A percentile compares a stretch with the other conserved stretches of the same genome.
phyloP scores from a whole-genome alignment of 352 stramenopile species.

The Peronospora farinosa region DNA sequence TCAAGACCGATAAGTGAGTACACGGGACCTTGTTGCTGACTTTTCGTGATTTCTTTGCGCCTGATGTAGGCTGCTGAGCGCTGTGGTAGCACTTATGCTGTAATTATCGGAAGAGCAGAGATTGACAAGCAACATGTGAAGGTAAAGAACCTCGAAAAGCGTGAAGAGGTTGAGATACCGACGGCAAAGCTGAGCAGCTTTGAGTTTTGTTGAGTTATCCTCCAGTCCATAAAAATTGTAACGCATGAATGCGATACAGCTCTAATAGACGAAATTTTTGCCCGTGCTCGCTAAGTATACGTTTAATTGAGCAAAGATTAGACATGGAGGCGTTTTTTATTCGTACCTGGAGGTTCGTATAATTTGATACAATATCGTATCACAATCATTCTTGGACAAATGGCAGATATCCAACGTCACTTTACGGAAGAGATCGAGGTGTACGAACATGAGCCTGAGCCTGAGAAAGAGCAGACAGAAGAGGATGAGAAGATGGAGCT shows the following conservation, averaged over 20 bases:
- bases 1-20: not conserved
- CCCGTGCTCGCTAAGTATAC: not conserved
- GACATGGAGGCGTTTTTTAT: not conserved
- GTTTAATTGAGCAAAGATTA: too few species aligned
- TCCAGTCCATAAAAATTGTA: not conserved
- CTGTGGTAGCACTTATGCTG: constrained; percentile 53
- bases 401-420: not conserved
- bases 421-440: constrained; percentile 2
- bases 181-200: constrained; percentile 27
- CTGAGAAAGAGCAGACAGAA: constrained; percentile 3
- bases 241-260: not conserved
- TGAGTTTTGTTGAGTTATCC: constrained; percentile 19
- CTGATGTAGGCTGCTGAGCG: constrained; percentile 53
- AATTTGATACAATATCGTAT: not conserved
- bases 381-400: not conserved
- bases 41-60: not conserved
- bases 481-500: constrained; percentile 13
- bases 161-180: constrained; percentile 47
- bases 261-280: not conserved
- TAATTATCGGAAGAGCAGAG: constrained; percentile 73
- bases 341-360: not conserved
- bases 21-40: not conserved
- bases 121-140: constrained; percentile 54
- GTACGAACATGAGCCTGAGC: constrained; percentile 7
- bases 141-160: constrained; percentile 68